Evolutionary conservation across 2,329 filamentous ascomycete genomes (phyloP).

Genomic region (Monosporascus sp.): DNA sequence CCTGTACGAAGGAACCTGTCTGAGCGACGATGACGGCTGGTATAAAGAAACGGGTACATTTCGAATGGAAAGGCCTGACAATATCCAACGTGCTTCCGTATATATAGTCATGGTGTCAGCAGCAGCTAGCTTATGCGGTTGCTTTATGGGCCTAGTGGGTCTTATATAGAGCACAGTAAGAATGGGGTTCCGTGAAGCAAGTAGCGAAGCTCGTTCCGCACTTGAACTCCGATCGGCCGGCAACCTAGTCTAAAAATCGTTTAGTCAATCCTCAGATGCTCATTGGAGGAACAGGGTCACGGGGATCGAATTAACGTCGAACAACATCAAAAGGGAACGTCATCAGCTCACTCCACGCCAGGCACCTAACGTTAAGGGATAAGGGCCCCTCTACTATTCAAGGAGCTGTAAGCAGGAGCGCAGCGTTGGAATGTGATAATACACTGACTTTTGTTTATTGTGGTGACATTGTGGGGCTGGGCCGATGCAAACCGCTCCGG

Average conservation of each 20-base stretch:
- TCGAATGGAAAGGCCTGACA: too few relatives aligned
- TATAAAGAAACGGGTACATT: too few relatives aligned
- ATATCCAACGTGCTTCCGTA: too few relatives aligned
- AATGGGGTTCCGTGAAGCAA: too few relatives aligned
- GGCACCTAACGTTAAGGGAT: not conserved
- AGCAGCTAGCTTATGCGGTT: too few relatives aligned
- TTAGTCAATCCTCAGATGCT: not conserved
- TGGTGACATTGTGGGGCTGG: not conserved
- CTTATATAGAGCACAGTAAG: too few relatives aligned
- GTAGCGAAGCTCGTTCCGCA: too few relatives aligned
- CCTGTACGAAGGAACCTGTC: too few relatives aligned
- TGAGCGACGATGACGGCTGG: too few relatives aligned
- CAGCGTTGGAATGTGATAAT: not conserved
- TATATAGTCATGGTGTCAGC: too few relatives aligned
- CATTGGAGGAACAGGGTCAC: not conserved
- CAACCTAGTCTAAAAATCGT: not conserved
- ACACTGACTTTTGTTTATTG: not conserved
- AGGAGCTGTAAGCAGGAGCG: not conserved
- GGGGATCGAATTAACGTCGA: not conserved
- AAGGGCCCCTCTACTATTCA: not conserved
- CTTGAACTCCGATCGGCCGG: not conserved
- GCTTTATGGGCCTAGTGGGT: too few relatives aligned
- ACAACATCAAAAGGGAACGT: not conserved
- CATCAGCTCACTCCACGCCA: not conserved
- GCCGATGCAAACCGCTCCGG: constrained; percentile 17